Base-by-base conservation (phyloP, 495 filamentous ascomycete species). In the Aspergillus carlsbadensis region DNA sequence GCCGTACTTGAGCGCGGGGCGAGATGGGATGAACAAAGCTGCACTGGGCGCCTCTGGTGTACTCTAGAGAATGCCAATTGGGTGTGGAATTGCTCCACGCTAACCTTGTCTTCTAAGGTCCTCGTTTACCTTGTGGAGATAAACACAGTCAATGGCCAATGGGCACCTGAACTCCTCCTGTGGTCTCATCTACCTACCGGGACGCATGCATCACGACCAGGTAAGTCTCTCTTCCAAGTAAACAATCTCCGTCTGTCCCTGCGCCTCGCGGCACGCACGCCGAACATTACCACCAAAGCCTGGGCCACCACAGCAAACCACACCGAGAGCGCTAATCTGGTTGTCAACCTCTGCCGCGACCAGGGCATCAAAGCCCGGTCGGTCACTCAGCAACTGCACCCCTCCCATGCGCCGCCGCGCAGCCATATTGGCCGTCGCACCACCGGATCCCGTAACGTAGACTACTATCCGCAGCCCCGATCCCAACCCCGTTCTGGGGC, bases 271-370 rank as follows among this genome's bases (percentile, higher is more conserved):
- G 33, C 50, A 53, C 20, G 15, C 35, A 5, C 22, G 13, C 1
- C 50, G 34, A 1, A 53, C 36, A 42, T 53, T 37, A 43, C 31
- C 50, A 42, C 50, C 43, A 13, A 53, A 53, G 35, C 33, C 50
- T n/a, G 10, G 36, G 29, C 10, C 15, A 18, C 50, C 50, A 17
- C 36, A 53, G 36, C 17, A 20, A 21, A 53, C 6, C 18, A 53
- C 37, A 1, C 36, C 50, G 31, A 51, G 36, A 11, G 48, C 48
- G 3, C 46, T 26, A 31, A 50, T 26, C 46, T 34, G 46, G 5
- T 36, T 51, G n/a, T 39, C 29, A 8, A 24, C 48, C 34, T 51
- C 48, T 33, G 14, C 4, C n/a, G 17, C 33, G 1, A 51, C 5
- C 48, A 51, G 5, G 10, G 6, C 10, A 10, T n/a, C 31, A 24